Base-by-base conservation (phyloP, 306 rosid species). In the cucumber (Cucumis sativus) region DNA sequence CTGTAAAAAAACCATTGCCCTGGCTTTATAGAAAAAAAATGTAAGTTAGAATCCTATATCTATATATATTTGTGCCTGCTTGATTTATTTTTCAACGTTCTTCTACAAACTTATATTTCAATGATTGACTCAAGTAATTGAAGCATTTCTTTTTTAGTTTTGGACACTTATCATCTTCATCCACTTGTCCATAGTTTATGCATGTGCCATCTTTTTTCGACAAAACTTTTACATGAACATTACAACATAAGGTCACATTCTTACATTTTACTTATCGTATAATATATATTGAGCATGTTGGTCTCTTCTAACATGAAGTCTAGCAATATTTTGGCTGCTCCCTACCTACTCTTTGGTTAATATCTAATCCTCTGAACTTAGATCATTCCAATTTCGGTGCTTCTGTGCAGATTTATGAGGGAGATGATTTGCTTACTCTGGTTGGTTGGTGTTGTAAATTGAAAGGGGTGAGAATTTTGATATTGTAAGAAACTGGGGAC, bases 1-100 rank as follows among this genome's bases (percentile, higher is more conserved):
- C 86, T 80, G 55, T 95, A 85, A 89, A 52, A 71, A 52, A 71
- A 78, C 59, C 56, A 17, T 16, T 28, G 75, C 75, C 8, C 45
- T 9, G 64, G 35, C 60, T 47, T 30, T 51, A 60, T 10, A 43
- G 15, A 37, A 41, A 10, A 8, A 11, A 15, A 18, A 5, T 4
- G 73, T 77, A 63, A 62, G 62, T 77, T 28, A 2, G 28, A 58
- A 58, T 55, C 6, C 59, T 18, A 35, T 10, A 37, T 54, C 15
- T 39, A 4, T 74, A 12, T 47, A 12, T 20, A 11, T 68, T 41
- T 2, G 35, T 67, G 49, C 52, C n/a, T 66, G 51, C 16, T 11
- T 4, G 4, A 28, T 61, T 28, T 61, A 61, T 33, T 63, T 15
- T 17, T 66, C 8, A 20, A 12, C 1, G 39, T 61, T 23, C 40